Evolutionary conservation across 768 basidiomycete genomes (phyloP).

Genomic region (Xanthoconium purpureum): DNA sequence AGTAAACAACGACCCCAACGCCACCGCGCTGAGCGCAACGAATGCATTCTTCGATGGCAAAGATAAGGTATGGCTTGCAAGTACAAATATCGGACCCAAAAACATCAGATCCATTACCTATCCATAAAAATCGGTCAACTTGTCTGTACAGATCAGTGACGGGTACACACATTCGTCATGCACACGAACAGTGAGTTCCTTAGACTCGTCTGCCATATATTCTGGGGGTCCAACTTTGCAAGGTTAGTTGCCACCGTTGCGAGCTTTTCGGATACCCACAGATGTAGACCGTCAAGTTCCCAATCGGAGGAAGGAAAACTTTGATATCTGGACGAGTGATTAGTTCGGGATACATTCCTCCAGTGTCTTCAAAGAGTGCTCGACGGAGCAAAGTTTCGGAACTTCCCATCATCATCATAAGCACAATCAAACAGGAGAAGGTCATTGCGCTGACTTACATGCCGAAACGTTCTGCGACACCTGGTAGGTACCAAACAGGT

Average conservation of each 20-base stretch:
- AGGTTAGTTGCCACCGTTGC: not conserved
- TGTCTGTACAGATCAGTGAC: not conserved
- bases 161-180: slow-evolving; percentile 86
- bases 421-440: not conserved
- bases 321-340: slow-evolving; percentile 95
- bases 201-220: slow-evolving; percentile 68
- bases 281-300: slow-evolving; percentile 87
- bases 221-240: slow-evolving; percentile 75
- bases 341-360: slow-evolving; percentile 94
- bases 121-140: not conserved
- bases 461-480: slow-evolving; percentile 89
- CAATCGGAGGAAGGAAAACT: slow-evolving; percentile 93
- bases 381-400: slow-evolving; percentile 82
- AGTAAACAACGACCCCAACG: slow-evolving; percentile 91
- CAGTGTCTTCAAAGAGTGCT: slow-evolving; percentile 94
- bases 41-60: slow-evolving; percentile 92
- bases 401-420: slow-evolving; percentile 34
- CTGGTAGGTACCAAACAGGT: slow-evolving; percentile 94
- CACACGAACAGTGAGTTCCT: slow-evolving; percentile 82
- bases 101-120: slow-evolving; percentile 91
- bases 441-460: slow-evolving; percentile 53
- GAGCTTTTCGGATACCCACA: slow-evolving; percentile 43
- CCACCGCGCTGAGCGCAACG: slow-evolving; percentile 80
- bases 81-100: slow-evolving; percentile 93
- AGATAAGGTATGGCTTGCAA: slow-evolving; percentile 89